Evolutionary conservation across 2,329 filamentous ascomycete species (phyloP), one percentile per base, ranked within the genome.

Genomic region (Epichloe gansuensis): DNA sequence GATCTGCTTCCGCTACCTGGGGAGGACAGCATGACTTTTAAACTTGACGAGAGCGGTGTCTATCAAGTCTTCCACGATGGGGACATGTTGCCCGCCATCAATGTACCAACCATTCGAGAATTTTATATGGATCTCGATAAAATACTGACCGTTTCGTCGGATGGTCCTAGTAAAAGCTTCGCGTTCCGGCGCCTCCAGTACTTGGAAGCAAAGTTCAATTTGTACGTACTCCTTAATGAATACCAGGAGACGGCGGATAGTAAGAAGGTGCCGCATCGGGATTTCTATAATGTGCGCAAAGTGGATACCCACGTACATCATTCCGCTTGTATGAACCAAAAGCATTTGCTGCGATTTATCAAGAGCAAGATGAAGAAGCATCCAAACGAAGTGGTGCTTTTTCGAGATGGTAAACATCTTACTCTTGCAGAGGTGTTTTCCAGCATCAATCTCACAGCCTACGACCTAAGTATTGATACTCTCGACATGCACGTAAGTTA

Each of bases 281-380:
- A 98, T 69, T 98, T 98, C 65, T 98, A 98, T 75, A 98, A 98
- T 65, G 93, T 98, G 48, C 81, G 93, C 65, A 98, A 98, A 69
- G 93, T 98, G 49, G 93, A 98, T 65, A 98, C 93, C 8, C 93
- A 98, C 76, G 93, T 98, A 61, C 93, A 98, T 66, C 93, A 98
- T 69, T 98, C 93, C 15, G 93, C 93, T 25, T 98, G 93, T 67
- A 98, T 98, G 93, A 98, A 98, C 65, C 93, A 98, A 69, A 98
- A 98, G 71, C 93, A 98, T 77, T 73, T 98, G 53, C 75, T 98
- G 55, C 88, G 93, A 52, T 98, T 98, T 70, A 98, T 98, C 75
- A 98, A 98, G 72, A 95, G 90, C 71, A 98, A 98, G 72, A 96
- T 98, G 89, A 97, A 96, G 78, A 98, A 95, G 69, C 93, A 81